phyloP scores from a whole-genome alignment of 1,284 basidiomycete genomes.

The Meripilus lineatus region DNA sequence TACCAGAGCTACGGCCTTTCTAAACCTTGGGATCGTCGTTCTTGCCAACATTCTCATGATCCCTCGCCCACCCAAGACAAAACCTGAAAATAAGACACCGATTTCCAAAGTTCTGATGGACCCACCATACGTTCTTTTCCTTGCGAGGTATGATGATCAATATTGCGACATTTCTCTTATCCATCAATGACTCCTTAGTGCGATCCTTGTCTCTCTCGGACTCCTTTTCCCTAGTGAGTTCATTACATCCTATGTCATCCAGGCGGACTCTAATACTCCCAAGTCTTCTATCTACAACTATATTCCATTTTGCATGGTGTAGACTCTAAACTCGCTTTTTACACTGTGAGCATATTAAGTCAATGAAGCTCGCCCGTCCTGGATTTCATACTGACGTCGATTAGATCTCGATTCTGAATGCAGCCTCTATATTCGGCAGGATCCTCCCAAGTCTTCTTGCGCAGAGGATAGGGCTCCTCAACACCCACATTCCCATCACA shows the following conservation, averaged over 20 bases:
- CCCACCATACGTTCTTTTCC: background rate
- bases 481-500: conserved; percentile 5
- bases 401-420: too few relatives aligned
- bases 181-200: too few relatives aligned
- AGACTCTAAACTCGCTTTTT: conserved; percentile 1
- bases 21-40: conserved; percentile 4
- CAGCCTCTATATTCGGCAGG: conserved; percentile 1
- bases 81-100: background rate
- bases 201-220: conserved; percentile 7
- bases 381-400: too few relatives aligned
- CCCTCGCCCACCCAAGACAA: conserved; percentile 20
- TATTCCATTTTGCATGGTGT: conserved; percentile 10
- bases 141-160: too few relatives aligned
- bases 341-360: conserved; percentile 6
- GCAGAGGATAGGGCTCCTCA: conserved; percentile 11
- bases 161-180: too few relatives aligned
- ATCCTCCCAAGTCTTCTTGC: conserved; percentile 16
- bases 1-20: conserved; percentile 5
- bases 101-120: background rate
- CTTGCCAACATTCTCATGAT: conserved; percentile 6
- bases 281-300: conserved; percentile 20
- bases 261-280: background rate
- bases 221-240: conserved; percentile 16
- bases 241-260: background rate
- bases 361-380: too few relatives aligned